phyloP scores from a whole-genome alignment of 1,284 basidiomycete species.

The Puccinia polysora region DNA sequence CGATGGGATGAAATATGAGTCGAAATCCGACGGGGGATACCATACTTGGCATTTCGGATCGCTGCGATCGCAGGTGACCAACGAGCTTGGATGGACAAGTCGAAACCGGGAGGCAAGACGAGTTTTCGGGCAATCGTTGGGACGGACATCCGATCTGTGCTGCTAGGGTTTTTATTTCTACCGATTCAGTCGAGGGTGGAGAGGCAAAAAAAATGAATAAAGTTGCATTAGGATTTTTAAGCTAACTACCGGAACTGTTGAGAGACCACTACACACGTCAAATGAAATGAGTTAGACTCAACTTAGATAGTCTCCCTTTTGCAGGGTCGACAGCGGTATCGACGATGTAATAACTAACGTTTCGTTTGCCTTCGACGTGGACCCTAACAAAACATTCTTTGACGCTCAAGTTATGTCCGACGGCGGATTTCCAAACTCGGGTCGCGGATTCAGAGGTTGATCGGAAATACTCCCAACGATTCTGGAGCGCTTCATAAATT shows the following conservation, averaged over 20 bases:
- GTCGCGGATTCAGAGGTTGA: constrained; percentile 16
- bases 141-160: constrained; percentile 18
- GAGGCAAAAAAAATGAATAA: background rate
- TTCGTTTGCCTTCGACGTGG: constrained; percentile 36
- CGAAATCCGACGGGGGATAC: background rate
- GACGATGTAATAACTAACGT: constrained; percentile 42
- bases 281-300: background rate
- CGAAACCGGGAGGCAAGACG: constrained; percentile 22
- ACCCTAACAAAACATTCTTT: constrained; percentile 44
- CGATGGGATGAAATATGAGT: background rate
- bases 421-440: constrained; percentile 38
- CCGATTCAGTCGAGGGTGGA: background rate
- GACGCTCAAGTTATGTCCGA: constrained; percentile 41
- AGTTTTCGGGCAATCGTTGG: constrained; percentile 31
- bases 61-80: constrained; percentile 43
- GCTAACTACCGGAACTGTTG: background rate
- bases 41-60: constrained; percentile 41
- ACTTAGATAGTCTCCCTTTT: constrained; percentile 42
- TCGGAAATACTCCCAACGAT: constrained; percentile 41
- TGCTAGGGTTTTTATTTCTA: constrained; percentile 25
- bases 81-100: constrained; percentile 38
- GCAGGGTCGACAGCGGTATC: constrained; percentile 40
- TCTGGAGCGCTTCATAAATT: constrained; percentile 30
- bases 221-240: background rate
- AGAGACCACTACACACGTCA: background rate